phyloP scores from a whole-genome alignment of 2,329 filamentous ascomycete genomes.

The Remersonia thermophila region DNA sequence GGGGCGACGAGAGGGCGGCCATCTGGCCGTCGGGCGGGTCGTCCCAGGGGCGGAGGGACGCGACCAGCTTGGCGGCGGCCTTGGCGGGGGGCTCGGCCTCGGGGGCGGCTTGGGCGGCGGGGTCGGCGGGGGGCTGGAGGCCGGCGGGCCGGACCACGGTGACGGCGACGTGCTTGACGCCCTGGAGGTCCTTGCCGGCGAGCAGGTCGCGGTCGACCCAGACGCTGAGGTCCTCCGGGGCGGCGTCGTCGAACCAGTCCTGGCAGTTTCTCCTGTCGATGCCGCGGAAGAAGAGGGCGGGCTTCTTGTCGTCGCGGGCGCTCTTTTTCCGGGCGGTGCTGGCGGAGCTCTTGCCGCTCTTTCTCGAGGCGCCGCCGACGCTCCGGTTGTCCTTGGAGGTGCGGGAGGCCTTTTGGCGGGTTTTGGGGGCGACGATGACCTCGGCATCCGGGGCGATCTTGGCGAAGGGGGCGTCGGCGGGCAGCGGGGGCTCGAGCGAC shows the following conservation, averaged over 20 bases:
- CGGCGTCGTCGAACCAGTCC: slow-evolving; percentile 68
- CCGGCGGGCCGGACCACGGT: slow-evolving; percentile 76
- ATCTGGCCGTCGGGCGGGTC: slow-evolving; percentile 76
- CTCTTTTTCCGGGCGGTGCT: slow-evolving; percentile 49
- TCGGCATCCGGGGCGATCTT: slow-evolving; percentile 92
- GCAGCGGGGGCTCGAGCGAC: slow-evolving; percentile 63
- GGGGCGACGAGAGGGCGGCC: slow-evolving; percentile 61
- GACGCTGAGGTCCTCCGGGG: slow-evolving; percentile 50
- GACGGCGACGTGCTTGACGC: slow-evolving; percentile 66
- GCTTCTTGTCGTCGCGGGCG: slow-evolving; percentile 51
- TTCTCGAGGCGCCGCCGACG: slow-evolving; percentile 65
- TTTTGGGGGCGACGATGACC: slow-evolving; percentile 93
- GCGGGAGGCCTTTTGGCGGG: slow-evolving; percentile 56
- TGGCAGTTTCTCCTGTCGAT: slow-evolving; percentile 57
- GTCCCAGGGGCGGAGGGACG: slow-evolving; percentile 65
- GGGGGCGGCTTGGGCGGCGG: slow-evolving; percentile 49
- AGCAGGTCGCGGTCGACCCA: slow-evolving; percentile 79
- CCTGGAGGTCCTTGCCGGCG: slow-evolving; percentile 58
- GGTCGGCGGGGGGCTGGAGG: slow-evolving; percentile 55
- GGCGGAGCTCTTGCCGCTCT: slow-evolving; percentile 60
- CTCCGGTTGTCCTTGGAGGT: slow-evolving; percentile 65
- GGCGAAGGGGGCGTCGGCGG: slow-evolving; percentile 62
- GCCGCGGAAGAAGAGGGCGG: slow-evolving; percentile 66
- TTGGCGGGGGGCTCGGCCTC: slow-evolving; percentile 50
- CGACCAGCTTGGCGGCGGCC: slow-evolving; percentile 59